Conservation (phyloP, 176 grass and related monocot genomes). For the Raddia distichophylla region DNA sequence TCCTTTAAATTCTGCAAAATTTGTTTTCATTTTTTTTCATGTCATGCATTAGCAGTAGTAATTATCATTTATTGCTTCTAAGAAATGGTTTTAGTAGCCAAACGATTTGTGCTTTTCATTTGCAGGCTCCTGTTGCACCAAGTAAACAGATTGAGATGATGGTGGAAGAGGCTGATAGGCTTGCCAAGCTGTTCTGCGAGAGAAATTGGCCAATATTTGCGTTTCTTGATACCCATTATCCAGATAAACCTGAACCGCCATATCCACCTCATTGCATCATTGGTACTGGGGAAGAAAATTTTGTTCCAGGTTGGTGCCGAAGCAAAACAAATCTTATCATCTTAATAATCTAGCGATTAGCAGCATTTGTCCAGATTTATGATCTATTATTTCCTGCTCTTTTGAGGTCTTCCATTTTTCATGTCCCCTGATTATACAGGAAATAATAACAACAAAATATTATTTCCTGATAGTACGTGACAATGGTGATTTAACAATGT, state of each 20-base stretch:
- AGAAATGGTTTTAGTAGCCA: slow-evolving; percentile 4
- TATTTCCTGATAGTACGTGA: slow-evolving; percentile 9
- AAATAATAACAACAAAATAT: background rate
- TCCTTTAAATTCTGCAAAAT: background rate
- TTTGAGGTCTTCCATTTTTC: slow-evolving; percentile 12
- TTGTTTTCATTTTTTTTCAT: background rate
- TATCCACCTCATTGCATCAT: slow-evolving; percentile 96
- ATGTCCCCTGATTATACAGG: background rate
- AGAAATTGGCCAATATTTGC: slow-evolving; percentile 81
- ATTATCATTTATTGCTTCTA: background rate
- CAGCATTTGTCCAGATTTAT: background rate
- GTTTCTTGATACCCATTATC: slow-evolving; percentile 76
- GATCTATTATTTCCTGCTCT: background rate
- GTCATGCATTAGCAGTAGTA: background rate
- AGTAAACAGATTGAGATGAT: slow-evolving; percentile 83
- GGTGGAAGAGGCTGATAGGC: slow-evolving; percentile 73
- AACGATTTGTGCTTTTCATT: background rate
- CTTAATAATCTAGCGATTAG: background rate
- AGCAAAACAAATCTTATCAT: background rate
- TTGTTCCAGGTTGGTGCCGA: slow-evolving; percentile 67
- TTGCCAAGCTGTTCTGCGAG: slow-evolving; percentile 74
- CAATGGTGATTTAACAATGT: slow-evolving; percentile 18
- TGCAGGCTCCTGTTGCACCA: slow-evolving; percentile 76
- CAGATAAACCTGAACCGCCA: slow-evolving; percentile 78
- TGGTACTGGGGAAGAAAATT: slow-evolving; percentile 80